Evolutionary conservation across 768 basidiomycete genomes (phyloP).

Genomic region (Harrya chromipes): DNA sequence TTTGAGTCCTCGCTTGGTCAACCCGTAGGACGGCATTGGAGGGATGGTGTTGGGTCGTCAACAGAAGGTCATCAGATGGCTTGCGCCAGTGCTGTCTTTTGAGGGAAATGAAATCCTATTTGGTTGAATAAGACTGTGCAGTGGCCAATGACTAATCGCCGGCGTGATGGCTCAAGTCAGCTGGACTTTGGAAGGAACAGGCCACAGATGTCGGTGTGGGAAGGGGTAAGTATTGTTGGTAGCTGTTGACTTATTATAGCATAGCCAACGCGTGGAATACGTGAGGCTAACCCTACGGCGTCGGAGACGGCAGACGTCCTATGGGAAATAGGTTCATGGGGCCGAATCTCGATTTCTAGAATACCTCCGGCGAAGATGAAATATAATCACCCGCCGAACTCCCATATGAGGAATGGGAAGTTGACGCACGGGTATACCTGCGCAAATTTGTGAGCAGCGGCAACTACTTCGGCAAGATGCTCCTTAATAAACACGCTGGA

Average conservation of each 20-base stretch:
- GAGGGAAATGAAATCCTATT: background rate
- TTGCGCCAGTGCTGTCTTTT: constrained; percentile 6
- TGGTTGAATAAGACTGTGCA: background rate
- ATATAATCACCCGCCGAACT: no score
- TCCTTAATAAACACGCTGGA: no score
- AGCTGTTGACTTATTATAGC: background rate
- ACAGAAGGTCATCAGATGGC: background rate
- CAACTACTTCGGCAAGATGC: no score
- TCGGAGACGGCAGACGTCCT: no score
- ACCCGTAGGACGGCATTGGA: constrained; percentile 18
- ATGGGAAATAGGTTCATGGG: no score
- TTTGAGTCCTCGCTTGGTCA: constrained; percentile 27
- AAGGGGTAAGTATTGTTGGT: background rate
- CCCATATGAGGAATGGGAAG: no score
- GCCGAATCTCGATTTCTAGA: background rate
- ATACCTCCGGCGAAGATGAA: background rate
- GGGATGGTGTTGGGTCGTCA: background rate
- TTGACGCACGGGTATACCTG: no score
- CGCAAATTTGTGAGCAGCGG: no score
- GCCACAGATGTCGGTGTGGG: background rate
- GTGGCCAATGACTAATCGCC: background rate
- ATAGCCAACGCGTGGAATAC: background rate
- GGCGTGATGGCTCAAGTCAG: background rate
- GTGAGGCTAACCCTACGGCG: background rate
- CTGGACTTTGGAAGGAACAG: background rate